Evolutionary conservation across 768 basidiomycete species (phyloP), one percentile per base, ranked within the genome.

Genomic region (Asterophora parasitica): DNA sequence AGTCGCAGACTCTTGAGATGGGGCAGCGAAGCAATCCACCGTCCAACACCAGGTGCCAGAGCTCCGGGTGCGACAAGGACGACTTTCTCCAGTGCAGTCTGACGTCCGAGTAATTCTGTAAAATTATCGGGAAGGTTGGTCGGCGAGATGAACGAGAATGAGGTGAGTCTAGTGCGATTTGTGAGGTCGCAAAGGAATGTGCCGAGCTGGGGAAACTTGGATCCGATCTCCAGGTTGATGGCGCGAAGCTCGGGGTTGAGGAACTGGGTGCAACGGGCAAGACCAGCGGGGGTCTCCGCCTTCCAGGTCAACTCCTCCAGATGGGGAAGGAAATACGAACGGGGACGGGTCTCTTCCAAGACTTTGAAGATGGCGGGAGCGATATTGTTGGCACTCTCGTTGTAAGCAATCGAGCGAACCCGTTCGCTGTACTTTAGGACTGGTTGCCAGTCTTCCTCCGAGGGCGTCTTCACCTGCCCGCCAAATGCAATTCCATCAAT

Each of bases 61-160:
- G 85, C 83, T n/a, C 85, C 85, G 0, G 88, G 87, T 27, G 85
- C 88, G 37, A 83, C 77, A 34, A 90, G 71, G 28, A 74, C 65
- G 11, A 90, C 61, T 57, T 73, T 82, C 61, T 86, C 82, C 34
- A 89, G 65, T 3, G 61, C 66, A 50, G 74, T 68, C 62, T 88
- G 85, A 35, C 74, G 71, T 36, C 70, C 67, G 33, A 89, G 67
- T 46, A 85, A 73, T 48, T 83, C 80, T 32, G 83, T 80, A 64
- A 89, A 85, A 7, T 76, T 70, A 46, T 87, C 84, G 4, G 88
- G 87, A 31, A 90, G 73, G 52, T 74, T 76, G 17, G 79, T 82
- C 9, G 85, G 78, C 12, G 84, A 83, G 44, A 74, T 76, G 68
- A 90, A 79, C 35, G 85, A 80, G 60, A 89, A 82, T 36, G 78